phyloP scores from a whole-genome alignment of 176 grass and related monocot species.

The Phyllostachys edulis region DNA sequence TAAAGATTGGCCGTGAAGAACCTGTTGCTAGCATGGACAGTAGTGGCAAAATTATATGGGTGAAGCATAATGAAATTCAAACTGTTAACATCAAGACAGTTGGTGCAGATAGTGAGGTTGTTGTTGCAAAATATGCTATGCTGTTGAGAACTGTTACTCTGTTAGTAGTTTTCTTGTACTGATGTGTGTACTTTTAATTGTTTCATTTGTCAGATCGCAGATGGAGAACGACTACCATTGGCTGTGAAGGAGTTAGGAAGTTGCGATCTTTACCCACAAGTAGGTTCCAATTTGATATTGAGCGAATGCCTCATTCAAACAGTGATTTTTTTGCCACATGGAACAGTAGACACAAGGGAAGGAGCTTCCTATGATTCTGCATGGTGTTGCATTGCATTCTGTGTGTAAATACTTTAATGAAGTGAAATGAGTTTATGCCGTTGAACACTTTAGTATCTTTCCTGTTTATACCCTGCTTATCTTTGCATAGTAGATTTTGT shows the following conservation, averaged over 20 bases:
- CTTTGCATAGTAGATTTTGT: not conserved
- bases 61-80: constrained; percentile 87
- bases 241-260: constrained; percentile 85
- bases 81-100: constrained; percentile 89
- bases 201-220: constrained; percentile 49
- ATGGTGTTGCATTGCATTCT: constrained; percentile 7
- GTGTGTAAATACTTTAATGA: not conserved
- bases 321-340: not conserved
- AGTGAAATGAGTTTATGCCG: not conserved
- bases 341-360: not conserved
- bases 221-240: constrained; percentile 83
- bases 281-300: constrained; percentile 30
- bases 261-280: constrained; percentile 92
- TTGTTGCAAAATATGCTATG: not conserved
- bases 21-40: constrained; percentile 72
- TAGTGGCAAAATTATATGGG: constrained; percentile 68
- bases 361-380: not conserved
- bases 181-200: not conserved
- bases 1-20: constrained; percentile 68
- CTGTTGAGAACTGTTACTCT: not conserved
- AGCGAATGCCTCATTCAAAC: not conserved
- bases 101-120: constrained; percentile 76
- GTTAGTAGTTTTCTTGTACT: not conserved
- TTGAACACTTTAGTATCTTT: not conserved
- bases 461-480: not conserved